Conservation (phyloP, 169 alveolate genomes). For the Theileria parva region DNA sequence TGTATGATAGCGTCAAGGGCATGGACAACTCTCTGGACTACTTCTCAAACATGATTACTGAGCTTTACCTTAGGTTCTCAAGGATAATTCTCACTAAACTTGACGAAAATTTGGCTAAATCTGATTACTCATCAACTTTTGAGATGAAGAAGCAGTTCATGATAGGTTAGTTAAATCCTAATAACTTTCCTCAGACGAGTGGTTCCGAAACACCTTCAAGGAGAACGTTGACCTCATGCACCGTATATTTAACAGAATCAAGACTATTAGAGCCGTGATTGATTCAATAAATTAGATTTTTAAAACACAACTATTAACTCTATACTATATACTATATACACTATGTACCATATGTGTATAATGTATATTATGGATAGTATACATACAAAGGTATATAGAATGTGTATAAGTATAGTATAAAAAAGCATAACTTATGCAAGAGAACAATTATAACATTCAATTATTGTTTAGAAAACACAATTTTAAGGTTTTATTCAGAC, state of each 20-base stretch:
- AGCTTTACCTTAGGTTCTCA: constrained; percentile 26
- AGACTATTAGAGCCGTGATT: constrained; percentile 21
- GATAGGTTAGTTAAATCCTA: constrained; percentile 8
- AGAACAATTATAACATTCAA: neutral
- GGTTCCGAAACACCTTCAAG: constrained; percentile 44
- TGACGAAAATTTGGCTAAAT: neutral
- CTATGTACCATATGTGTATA: neutral
- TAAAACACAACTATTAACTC: neutral
- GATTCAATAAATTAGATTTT: neutral
- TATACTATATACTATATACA: neutral
- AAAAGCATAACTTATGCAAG: no score
- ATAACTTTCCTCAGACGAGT: constrained; percentile 24
- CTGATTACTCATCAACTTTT: neutral
- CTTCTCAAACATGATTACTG: constrained; percentile 34
- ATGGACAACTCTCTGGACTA: constrained; percentile 13
- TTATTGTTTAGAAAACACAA: neutral
- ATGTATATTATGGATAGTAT: neutral
- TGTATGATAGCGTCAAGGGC: neutral
- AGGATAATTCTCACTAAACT: neutral
- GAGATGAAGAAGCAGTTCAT: neutral
- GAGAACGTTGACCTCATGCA: constrained; percentile 42
- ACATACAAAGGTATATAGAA: neutral
- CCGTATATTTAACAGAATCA: constrained; percentile 30
- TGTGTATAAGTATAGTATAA: no score
- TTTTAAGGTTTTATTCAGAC: neutral